Percentiles rank a stretch among this genome's conserved stretches.
Conservation (phyloP, 768 basidiomycete species). For the Boletus rufocinnamomeus region DNA sequence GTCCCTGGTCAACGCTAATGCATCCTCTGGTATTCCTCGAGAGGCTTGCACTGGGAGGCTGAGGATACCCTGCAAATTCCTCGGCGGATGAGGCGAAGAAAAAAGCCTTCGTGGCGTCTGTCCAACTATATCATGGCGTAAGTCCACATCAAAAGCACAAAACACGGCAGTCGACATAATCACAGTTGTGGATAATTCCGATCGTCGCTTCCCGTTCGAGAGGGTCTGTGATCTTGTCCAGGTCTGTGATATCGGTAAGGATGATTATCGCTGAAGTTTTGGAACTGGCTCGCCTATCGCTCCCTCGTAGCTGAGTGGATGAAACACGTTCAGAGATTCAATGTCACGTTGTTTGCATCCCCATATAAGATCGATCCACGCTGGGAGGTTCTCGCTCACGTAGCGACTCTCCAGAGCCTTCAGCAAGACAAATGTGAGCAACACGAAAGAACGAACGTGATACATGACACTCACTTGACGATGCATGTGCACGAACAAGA, state of each 20-base stretch:
- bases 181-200: constrained; percentile 94
- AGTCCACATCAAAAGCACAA: constrained; percentile 1
- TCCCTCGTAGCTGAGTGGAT: constrained; percentile 92
- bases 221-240: constrained; percentile 84
- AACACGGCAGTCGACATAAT: constrained; percentile 20
- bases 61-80: constrained; percentile 69
- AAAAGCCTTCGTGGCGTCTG: constrained; percentile 92
- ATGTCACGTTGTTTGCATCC: constrained; percentile 82
- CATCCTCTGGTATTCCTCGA: constrained; percentile 85
- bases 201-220: constrained; percentile 90
- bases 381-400: constrained; percentile 80
- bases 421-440: not conserved
- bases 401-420: constrained; percentile 87
- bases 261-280: not conserved
- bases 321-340: constrained; percentile 80
- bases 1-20: constrained; percentile 63
- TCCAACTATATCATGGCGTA: constrained; percentile 55
- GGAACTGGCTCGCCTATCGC: constrained; percentile 59
- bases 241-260: constrained; percentile 47
- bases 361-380: constrained; percentile 97
- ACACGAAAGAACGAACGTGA: not conserved
- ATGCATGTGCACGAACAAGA: constrained; percentile 79
- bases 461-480: constrained; percentile 53
- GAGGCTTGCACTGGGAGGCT: constrained; percentile 70
- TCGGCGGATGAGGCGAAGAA: constrained; percentile 67